Percentiles rank a stretch among this genome's conserved stretches.
Conservation (phyloP, 495 filamentous ascomycete genomes). For the Penicillium herquei region DNA sequence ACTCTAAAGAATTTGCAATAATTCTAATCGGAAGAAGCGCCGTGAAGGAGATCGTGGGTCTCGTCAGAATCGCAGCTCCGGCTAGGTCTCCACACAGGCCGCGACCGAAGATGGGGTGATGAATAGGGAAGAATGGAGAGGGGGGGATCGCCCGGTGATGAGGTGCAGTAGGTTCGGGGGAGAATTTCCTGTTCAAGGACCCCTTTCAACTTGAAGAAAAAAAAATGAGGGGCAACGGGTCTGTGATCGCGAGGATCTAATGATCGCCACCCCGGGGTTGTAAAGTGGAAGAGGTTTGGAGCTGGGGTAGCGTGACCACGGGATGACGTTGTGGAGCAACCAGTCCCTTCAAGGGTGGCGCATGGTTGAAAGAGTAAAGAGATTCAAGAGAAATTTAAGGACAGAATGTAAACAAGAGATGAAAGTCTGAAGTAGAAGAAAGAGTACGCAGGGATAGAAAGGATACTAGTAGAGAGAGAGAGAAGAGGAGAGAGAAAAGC, state of each 20-base stretch:
- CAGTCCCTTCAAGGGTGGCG: conserved; percentile 35
- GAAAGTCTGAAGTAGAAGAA: conserved; percentile 2
- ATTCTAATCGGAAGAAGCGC: conserved; percentile 22
- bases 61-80: conserved; percentile 21
- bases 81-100: conserved; percentile 19
- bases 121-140: not conserved
- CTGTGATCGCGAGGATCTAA: not conserved
- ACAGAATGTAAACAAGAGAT: conserved; percentile 7
- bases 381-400: conserved; percentile 1
- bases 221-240: no score
- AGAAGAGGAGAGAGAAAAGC: conserved; percentile 9
- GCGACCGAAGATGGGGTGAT: conserved; percentile 26
- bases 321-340: conserved; percentile 38
- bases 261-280: conserved; percentile 9
- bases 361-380: conserved; percentile 30
- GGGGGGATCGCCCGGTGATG: not conserved
- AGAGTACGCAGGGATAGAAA: conserved; percentile 9
- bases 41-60: conserved; percentile 23
- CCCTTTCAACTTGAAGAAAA: no score
- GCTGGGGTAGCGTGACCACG: conserved; percentile 36
- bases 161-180: conserved; percentile 1
- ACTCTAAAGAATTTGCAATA: conserved; percentile 18
- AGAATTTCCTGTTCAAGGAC: not conserved
- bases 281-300: conserved; percentile 5
- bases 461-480: conserved; percentile 3